Evolutionary conservation across 345 rosid species (phyloP).

Genomic region (Sisymbrium irio): DNA sequence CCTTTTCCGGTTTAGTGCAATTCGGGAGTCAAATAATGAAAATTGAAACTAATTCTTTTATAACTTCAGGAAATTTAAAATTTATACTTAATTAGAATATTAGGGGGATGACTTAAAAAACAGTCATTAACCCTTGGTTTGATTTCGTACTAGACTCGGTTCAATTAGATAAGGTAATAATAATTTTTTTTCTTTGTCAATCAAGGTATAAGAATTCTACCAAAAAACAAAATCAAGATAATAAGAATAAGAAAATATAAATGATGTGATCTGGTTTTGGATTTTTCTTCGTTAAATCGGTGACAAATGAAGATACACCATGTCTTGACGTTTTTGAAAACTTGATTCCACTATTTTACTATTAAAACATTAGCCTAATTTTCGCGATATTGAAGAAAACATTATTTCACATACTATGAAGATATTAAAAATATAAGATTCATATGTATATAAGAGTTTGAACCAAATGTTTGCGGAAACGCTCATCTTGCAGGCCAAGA

Average conservation of each 20-base stretch:
- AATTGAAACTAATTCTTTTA: background rate
- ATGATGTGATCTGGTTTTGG: background rate
- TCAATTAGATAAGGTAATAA: background rate
- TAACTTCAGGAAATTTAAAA: too few relatives aligned
- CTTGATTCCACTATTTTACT: too few relatives aligned
- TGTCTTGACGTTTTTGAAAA: too few relatives aligned
- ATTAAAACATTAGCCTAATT: too few relatives aligned
- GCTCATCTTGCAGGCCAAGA: constrained; percentile 48
- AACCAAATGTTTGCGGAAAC: background rate
- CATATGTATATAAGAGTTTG: background rate
- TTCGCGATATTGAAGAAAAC: too few relatives aligned
- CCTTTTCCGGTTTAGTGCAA: background rate
- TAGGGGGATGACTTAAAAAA: background rate
- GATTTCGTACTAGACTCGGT: background rate
- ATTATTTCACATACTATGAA: too few relatives aligned
- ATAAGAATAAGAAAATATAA: too few relatives aligned
- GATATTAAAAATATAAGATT: background rate
- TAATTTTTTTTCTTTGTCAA: too few relatives aligned
- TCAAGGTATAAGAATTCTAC: too few relatives aligned
- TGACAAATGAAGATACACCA: too few relatives aligned
- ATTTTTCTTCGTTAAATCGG: too few relatives aligned
- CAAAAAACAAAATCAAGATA: too few relatives aligned
- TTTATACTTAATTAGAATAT: background rate
- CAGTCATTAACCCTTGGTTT: background rate
- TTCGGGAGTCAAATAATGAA: background rate